Evolutionary conservation across 495 filamentous ascomycete species (phyloP).

Genomic region (Podospora pseudoanserina): DNA sequence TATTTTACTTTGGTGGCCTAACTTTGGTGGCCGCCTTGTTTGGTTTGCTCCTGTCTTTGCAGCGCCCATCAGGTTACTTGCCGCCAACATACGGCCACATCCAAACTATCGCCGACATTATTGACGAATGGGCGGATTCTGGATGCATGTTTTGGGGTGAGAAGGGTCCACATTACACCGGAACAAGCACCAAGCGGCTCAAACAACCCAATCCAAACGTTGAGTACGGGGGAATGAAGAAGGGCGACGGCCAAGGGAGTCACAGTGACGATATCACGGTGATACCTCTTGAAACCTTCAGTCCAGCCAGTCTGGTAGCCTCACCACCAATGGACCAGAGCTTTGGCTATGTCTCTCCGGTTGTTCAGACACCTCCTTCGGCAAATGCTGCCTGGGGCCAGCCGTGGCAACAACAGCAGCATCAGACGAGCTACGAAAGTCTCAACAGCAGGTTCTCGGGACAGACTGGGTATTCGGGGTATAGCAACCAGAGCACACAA

Average conservation of each 20-base stretch:
- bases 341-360: neutral
- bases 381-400: constrained; percentile 1
- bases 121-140: constrained; percentile 43
- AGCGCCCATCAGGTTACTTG: constrained; percentile 36
- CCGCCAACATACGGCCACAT: constrained; percentile 46
- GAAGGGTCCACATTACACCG: constrained; percentile 28
- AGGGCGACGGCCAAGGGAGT: neutral
- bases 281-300: constrained; percentile 8
- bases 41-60: constrained; percentile 35
- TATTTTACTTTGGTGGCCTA: constrained; percentile 37
- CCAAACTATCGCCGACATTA: constrained; percentile 42
- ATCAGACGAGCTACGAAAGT: constrained; percentile 20
- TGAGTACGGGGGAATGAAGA: constrained; percentile 21
- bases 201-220: constrained; percentile 23
- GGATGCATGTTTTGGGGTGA: constrained; percentile 46
- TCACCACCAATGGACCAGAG: neutral
- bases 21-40: constrained; percentile 36
- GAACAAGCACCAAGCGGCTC: constrained; percentile 22
- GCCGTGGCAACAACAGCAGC: constrained; percentile 1
- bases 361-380: neutral
- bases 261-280: neutral
- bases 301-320: neutral
- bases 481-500: constrained; percentile 19
- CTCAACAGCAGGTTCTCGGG: constrained; percentile 20
- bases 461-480: constrained; percentile 9